These are phyloP conservation scores for Polyporus arcularius DNA, from an alignment of 768 basidiomycete genomes.

Conservation along the genomic window DNA sequence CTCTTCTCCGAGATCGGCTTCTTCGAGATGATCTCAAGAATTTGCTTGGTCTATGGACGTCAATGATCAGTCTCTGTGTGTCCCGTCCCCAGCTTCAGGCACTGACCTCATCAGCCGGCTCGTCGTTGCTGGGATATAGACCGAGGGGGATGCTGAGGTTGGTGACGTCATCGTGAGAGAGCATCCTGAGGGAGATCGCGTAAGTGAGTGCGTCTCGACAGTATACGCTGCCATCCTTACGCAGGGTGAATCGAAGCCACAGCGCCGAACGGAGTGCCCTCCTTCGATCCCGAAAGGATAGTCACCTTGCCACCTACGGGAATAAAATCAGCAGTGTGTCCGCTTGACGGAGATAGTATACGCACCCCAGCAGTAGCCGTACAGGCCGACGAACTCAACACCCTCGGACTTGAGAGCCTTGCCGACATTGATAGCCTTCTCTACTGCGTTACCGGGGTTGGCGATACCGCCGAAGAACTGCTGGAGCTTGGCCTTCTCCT, in stretches of 20 bases:
- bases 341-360: too few relatives aligned
- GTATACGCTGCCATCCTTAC: slow-evolving; percentile 35
- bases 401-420: slow-evolving; percentile 44
- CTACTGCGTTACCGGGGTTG: slow-evolving; percentile 39
- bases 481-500: slow-evolving; percentile 53
- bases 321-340: too few relatives aligned
- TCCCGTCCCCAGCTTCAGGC: not conserved
- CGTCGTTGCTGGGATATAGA: slow-evolving; percentile 60
- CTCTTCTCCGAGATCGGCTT: slow-evolving; percentile 53
- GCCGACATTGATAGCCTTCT: slow-evolving; percentile 45
- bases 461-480: slow-evolving; percentile 60
- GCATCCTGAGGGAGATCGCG: slow-evolving; percentile 39
- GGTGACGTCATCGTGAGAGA: slow-evolving; percentile 50
- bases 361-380: slow-evolving; percentile 61
- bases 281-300: slow-evolving; percentile 38
- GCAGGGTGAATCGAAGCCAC: slow-evolving; percentile 59
- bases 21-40: slow-evolving; percentile 46
- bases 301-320: slow-evolving; percentile 58
- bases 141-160: slow-evolving; percentile 54
- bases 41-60: slow-evolving; percentile 45
- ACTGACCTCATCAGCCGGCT: slow-evolving; percentile 55
- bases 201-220: not conserved
- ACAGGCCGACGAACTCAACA: slow-evolving; percentile 46
- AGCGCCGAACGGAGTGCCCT: slow-evolving; percentile 47
- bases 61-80: not conserved